Evolutionary conservation across 1,284 basidiomycete genomes (phyloP), one percentile per base, ranked within the genome.

Genomic region (Ustilago loliicola): DNA sequence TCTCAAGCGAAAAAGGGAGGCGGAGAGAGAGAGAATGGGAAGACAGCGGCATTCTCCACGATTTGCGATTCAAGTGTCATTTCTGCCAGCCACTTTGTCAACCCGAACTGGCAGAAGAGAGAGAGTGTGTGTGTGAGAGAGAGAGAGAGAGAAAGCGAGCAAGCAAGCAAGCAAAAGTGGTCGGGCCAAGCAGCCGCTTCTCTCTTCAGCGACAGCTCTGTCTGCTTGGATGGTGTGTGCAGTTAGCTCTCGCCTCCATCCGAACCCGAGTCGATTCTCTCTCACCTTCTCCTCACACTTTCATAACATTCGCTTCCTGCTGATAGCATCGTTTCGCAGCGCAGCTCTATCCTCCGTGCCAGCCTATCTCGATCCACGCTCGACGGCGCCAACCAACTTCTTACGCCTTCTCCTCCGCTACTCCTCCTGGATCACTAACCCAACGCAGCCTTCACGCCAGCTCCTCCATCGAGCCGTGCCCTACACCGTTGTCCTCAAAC

Each of bases 101-200:
- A 45, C 8, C 15, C 42, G 42, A 21, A 23, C 7, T 45, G 42
- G n/a, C 42, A 23, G n/a, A 45, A 59, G 42, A 48, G 42, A 54
- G 21, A 54, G 52, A 3, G 2, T 2, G 17, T 21, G 8, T 19
- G n/a, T n/a, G n/a, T n/a, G n/a, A n/a, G n/a, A 59, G 42, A 48
- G 42, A 54, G 21, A 54, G 52, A 3, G 2, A 59, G 42, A 48
- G 42, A 54, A 15, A 54, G 52, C 0, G 2, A 34, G 32, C 32
- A 34, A 34, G 11, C 32, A 34, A 11, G 32, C 32, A 34, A 34
- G 32, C 32, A 34, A 48, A 29, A 48, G 55, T 58, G 62, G 62
- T 65, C 55, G 62, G 62, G 62, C 47, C 62, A 65, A 58, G 64
- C 50, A 47, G 25, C 19, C 11, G 45, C 45, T 17, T 42, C 8